Conservation (phyloP, 1,284 basidiomycete species). For the Ganoderma resinaceum region DNA sequence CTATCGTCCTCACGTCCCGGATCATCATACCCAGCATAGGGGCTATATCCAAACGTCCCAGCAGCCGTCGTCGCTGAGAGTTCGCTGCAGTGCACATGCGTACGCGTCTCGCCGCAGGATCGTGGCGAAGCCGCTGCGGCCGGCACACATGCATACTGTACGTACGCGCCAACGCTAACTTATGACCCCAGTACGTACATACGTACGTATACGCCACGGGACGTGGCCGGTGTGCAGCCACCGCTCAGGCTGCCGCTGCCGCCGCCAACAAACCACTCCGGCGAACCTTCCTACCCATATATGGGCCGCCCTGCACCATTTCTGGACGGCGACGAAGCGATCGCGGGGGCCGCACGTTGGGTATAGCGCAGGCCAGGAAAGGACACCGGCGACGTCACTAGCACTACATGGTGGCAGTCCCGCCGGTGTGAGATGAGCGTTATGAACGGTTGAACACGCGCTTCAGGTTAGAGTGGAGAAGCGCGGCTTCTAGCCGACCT, state of each 20-base stretch:
- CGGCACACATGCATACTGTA: too few species aligned
- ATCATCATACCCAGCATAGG: neutral
- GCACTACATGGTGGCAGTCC: neutral
- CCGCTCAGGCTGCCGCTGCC: neutral
- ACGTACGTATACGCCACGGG: neutral
- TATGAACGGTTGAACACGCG: neutral
- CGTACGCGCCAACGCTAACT: neutral
- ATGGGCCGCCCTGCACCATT: conserved; percentile 22
- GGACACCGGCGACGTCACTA: neutral
- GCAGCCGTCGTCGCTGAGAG: neutral
- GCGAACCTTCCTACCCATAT: conserved; percentile 30
- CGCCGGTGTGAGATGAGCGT: neutral
- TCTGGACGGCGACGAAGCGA: conserved; percentile 38
- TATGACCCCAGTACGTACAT: too few species aligned
- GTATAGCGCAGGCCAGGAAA: conserved; percentile 4
- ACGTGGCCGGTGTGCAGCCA: neutral
- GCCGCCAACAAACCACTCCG: conserved; percentile 9
- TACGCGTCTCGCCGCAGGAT: neutral
- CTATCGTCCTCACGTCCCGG: neutral
- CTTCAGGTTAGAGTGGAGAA: neutral
- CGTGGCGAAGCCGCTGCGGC: neutral
- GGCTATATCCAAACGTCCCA: neutral
- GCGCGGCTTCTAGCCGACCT: conserved; percentile 18
- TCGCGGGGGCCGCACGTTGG: conserved; percentile 1
- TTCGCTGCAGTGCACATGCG: neutral